phyloP scores from a whole-genome alignment of 1,284 basidiomycete genomes.

The Trichosporon ovoides region DNA sequence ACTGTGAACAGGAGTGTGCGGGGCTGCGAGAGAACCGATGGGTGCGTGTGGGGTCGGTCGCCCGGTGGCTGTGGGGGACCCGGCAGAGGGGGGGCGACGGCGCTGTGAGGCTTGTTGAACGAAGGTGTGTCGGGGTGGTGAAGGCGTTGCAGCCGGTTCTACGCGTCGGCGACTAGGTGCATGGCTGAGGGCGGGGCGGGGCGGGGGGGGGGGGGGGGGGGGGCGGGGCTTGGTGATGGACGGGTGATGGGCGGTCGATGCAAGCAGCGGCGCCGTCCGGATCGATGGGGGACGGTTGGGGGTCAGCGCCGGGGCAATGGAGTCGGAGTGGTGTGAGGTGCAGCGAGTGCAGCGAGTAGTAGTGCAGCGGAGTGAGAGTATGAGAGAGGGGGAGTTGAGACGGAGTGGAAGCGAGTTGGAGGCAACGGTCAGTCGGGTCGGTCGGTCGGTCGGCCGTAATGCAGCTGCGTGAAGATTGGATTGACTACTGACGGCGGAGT shows the following conservation, averaged over 20 bases:
- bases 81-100: not conserved
- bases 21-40: not conserved
- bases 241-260: not conserved
- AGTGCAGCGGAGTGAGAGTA: too few relatives aligned
- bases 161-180: constrained; percentile 3
- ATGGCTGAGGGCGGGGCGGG: not conserved
- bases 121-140: not conserved
- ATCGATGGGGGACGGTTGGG: not conserved
- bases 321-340: too few relatives aligned
- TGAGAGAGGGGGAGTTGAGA: too few relatives aligned
- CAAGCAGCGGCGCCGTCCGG: not conserved
- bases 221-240: not conserved
- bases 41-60: not conserved
- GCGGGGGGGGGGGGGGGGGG: not conserved
- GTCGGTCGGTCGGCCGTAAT: too few relatives aligned
- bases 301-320: not conserved
- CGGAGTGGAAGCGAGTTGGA: too few relatives aligned
- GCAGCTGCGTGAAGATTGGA: too few relatives aligned
- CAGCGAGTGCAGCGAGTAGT: too few relatives aligned
- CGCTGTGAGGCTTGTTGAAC: not conserved
- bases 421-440: too few relatives aligned
- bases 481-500: too few relatives aligned
- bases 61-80: not conserved
- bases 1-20: not conserved
- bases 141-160: constrained; percentile 1